Conservation (phyloP, 768 basidiomycete species). For the Xerocomus spinulosus region DNA sequence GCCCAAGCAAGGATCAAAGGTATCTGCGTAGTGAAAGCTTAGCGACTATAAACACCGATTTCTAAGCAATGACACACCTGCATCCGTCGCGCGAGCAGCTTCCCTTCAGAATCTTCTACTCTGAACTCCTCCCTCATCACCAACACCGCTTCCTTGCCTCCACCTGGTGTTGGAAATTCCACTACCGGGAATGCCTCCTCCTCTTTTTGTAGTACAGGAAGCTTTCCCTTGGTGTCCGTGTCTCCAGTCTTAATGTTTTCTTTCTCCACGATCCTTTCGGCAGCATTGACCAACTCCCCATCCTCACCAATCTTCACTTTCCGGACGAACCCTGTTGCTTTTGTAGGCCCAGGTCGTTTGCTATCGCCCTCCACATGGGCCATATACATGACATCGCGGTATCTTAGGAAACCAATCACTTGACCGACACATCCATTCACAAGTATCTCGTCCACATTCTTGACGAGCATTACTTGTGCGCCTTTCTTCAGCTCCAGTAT, state of each 20-base stretch:
- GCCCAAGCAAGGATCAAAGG: constrained; percentile 77
- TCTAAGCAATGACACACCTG: constrained; percentile 28
- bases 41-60: background rate
- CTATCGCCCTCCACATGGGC: constrained; percentile 22
- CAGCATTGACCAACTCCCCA: constrained; percentile 17
- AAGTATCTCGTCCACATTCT: constrained; percentile 57
- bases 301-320: constrained; percentile 31
- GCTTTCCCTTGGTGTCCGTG: constrained; percentile 19
- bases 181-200: constrained; percentile 44
- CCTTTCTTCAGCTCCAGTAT: constrained; percentile 53
- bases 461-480: constrained; percentile 67
- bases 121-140: constrained; percentile 50
- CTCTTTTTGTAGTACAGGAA: constrained; percentile 32
- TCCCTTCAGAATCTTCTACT: constrained; percentile 50
- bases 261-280: constrained; percentile 22
- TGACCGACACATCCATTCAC: constrained; percentile 67
- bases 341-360: constrained; percentile 20
- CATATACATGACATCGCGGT: constrained; percentile 17
- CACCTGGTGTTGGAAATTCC: constrained; percentile 40
- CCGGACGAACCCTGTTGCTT: constrained; percentile 33
- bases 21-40: constrained; percentile 36
- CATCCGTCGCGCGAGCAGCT: constrained; percentile 43
- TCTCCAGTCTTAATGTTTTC: constrained; percentile 29
- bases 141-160: constrained; percentile 42
- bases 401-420: constrained; percentile 49